These are phyloP conservation scores for Gypsophila paniculata DNA, from an alignment of 179 eudicot genomes.

Conservation along the genomic window DNA sequence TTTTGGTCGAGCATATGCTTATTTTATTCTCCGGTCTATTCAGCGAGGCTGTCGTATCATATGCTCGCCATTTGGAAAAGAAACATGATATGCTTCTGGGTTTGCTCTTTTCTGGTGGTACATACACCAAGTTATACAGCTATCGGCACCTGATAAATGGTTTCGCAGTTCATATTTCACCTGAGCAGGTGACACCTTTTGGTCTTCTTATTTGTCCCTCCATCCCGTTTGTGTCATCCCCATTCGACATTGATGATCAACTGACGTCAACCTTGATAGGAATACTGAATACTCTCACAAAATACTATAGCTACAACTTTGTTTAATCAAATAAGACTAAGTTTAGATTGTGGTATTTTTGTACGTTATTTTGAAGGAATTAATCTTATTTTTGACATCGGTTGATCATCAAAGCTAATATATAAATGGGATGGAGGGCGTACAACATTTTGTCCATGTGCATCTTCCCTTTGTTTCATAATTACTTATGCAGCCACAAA, in stretches of 20 bases:
- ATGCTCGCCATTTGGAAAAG: conserved; percentile 67
- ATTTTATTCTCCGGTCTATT: conserved; percentile 25
- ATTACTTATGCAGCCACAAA: conserved; percentile 31
- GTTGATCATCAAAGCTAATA: background rate
- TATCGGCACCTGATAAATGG: conserved; percentile 77
- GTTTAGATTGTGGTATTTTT: too few species aligned
- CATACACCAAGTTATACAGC: conserved; percentile 74
- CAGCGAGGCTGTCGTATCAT: conserved; percentile 67
- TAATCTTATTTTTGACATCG: background rate
- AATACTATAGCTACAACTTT: background rate
- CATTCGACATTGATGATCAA: background rate
- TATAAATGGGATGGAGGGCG: background rate
- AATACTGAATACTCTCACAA: background rate
- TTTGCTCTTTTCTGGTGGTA: conserved; percentile 59
- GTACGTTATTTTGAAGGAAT: too few species aligned
- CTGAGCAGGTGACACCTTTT: conserved; percentile 65
- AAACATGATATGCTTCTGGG: conserved; percentile 87
- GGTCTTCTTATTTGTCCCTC: conserved; percentile 4
- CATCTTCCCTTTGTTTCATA: background rate
- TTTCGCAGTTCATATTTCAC: conserved; percentile 67
- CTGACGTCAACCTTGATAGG: background rate
- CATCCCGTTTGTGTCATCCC: background rate
- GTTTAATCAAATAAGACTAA: too few species aligned
- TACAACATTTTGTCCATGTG: background rate
- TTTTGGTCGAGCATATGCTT: background rate